Base-by-base conservation (phyloP, 1,284 basidiomycete species). In the Microstroma glucosiphilum region DNA sequence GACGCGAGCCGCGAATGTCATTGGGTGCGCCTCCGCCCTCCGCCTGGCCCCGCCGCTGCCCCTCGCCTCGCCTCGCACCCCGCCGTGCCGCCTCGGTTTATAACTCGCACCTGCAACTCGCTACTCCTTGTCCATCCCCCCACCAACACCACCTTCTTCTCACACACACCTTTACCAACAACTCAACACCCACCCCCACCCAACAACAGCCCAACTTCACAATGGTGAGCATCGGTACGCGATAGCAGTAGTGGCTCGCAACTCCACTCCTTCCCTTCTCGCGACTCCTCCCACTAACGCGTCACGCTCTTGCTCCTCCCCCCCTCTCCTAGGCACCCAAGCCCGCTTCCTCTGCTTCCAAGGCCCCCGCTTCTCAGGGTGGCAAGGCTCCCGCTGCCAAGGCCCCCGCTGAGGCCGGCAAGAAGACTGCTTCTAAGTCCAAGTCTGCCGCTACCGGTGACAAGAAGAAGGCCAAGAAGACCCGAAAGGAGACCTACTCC, bases 391-490 rank as follows among this genome's bases (percentile, higher is more conserved):
- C 85, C 43, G 83, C 83, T 65, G 75, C 72, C 64, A 80, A 79
- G 74, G 74, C 75, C 64, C 75, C 79, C 55, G 60, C 67, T 40
- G 81, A 82, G 73, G 90, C 88, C 42, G 83, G 87, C 40, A 84
- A 85, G 82, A 86, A 88, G 76, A 83, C 84, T 60, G 75, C 75
- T 56, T 76, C 78, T 66, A 82, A 82, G 64, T 78, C 76, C 48
- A 72, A 76, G 60, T 65, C 80, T 63, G 81, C 83, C 71, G 82
- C 84, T 64, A 85, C 84, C 57, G 85, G 82, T 60, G 83, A 82
- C 21, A 84, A 85, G 69, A 86, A 85, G 83, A 85, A 85, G 82
- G 81, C 84, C 70, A 82, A 81, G 73, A 85, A 85, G 82, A 72
- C 82, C 58, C 82, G 85, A 74, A 86, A 86, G 82, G 81, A 85